Percentiles rank a stretch among this genome's conserved stretches.
These are phyloP conservation scores for Pleurotus sapidus DNA, from an alignment of 768 basidiomycete species.

Conservation along the genomic window DNA sequence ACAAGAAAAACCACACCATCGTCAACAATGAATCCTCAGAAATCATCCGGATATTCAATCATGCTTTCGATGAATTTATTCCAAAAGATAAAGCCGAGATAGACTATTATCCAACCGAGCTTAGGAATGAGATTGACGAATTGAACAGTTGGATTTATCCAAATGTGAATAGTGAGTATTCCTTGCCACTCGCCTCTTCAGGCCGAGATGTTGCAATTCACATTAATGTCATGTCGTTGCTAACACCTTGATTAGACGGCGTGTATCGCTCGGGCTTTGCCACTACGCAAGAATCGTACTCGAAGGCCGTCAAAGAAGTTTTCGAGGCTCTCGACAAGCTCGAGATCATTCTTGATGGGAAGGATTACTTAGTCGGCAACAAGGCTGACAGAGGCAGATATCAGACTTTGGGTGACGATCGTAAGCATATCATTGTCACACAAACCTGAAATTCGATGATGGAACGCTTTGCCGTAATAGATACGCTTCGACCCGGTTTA, in stretches of 20 bases:
- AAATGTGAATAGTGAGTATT: constrained; percentile 70
- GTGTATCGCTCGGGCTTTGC: constrained; percentile 93
- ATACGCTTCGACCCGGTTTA: constrained; percentile 91
- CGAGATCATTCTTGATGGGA: constrained; percentile 73
- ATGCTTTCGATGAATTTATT: constrained; percentile 73
- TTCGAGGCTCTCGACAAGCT: constrained; percentile 79
- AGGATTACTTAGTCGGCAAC: constrained; percentile 83
- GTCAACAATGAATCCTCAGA: constrained; percentile 97
- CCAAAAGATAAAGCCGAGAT: constrained; percentile 60
- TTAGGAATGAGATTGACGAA: constrained; percentile 75
- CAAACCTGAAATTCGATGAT: too few relatives aligned
- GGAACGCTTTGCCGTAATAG: constrained; percentile 28
- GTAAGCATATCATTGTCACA: constrained; percentile 40
- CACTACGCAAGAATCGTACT: constrained; percentile 75
- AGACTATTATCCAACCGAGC: constrained; percentile 76
- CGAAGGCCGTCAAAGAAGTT: constrained; percentile 67
- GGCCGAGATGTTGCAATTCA: too few relatives aligned
- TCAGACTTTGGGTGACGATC: constrained; percentile 91
- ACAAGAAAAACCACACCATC: constrained; percentile 81
- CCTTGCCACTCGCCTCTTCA: too few relatives aligned
- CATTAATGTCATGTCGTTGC: not conserved
- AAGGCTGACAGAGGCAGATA: constrained; percentile 79
- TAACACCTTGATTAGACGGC: constrained; percentile 40
- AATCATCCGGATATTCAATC: constrained; percentile 93
- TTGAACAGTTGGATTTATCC: constrained; percentile 87